Evolutionary conservation across 805 yeast species (phyloP), one percentile per base, ranked within the genome.

Genomic region (Monosporozyma servazzii): DNA sequence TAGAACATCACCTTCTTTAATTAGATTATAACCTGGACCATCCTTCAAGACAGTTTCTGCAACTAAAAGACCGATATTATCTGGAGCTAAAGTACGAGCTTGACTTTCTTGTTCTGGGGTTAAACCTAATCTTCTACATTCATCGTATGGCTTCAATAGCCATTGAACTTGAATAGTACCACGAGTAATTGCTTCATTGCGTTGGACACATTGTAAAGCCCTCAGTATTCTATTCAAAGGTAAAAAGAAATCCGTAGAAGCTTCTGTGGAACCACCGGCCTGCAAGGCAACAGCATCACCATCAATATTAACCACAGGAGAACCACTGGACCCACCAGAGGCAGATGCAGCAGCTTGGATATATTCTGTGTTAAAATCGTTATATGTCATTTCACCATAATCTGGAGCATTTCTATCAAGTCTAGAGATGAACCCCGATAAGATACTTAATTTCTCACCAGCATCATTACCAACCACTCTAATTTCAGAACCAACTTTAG

Each of bases 271-370:
- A 2, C 97, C 97, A 62, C 97, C 97, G 1, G 97, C 97, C 68
- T 88, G 96, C 49, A 90, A 71, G 0, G 97, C 96, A 18, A 90
- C 87, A 0, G 91, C 96, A 61, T 80, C 69, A 2, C 96, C 96
- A 58, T 86, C 84, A 44, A 84, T 81, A 66, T 88, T 84, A 2
- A 90, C 95, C n/a, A 90, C 97, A 0, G 97, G 97, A 3, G 96
- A 88, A 8, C 97, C 97, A 47, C 93, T 84, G 3, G 96, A 88
- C 2, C 97, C 97, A 30, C 97, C 97, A 17, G 95, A 84, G 0
- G 97, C 96, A 53, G 89, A 80, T 0, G 97, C 96, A 7, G 97
- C 96, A 0, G 96, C 96, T 69, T 89, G 96, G 51, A 89, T 87
- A 68, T 89, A 89, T 67, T 87, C 96, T 1, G 96, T 88, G 66